Conservation (phyloP, 768 basidiomycete genomes). For the Lentinula sp. region DNA sequence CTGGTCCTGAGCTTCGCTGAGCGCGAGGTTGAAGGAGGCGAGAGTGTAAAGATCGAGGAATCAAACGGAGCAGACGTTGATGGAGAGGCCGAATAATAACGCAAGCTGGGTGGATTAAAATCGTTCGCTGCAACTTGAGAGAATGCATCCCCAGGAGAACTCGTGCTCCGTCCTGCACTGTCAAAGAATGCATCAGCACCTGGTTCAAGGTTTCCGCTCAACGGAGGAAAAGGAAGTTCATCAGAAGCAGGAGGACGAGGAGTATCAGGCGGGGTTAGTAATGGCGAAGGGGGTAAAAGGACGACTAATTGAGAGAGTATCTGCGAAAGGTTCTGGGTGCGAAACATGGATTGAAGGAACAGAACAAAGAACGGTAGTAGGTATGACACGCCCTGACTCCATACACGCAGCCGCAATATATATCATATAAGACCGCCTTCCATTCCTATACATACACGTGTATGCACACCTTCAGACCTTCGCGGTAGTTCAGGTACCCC, state of each 20-base stretch:
- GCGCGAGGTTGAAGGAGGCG: not conserved
- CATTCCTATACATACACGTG: not conserved
- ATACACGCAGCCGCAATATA: slow-evolving; percentile 2
- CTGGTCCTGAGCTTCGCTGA: not conserved
- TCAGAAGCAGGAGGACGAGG: not conserved
- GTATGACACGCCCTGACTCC: not conserved
- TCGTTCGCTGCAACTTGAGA: not conserved
- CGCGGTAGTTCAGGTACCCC: not conserved
- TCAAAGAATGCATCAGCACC: not conserved
- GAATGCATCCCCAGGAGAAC: not conserved
- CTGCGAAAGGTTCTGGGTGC: not conserved
- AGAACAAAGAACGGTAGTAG: not conserved
- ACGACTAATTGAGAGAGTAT: not conserved
- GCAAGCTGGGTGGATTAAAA: not conserved
- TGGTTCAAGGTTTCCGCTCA: not conserved
- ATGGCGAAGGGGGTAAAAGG: not conserved
- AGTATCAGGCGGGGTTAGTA: not conserved
- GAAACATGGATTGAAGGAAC: not conserved
- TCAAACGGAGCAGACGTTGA: not conserved
- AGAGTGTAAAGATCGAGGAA: not conserved
- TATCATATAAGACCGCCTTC: not conserved
- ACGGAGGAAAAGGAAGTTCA: not conserved
- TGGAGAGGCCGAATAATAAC: not conserved
- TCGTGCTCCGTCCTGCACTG: not conserved
- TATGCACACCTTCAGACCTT: not conserved